These are phyloP conservation scores for Ogataea hybrid DNA, from an alignment of 1,139 yeast genomes.

Conservation along the genomic window DNA sequence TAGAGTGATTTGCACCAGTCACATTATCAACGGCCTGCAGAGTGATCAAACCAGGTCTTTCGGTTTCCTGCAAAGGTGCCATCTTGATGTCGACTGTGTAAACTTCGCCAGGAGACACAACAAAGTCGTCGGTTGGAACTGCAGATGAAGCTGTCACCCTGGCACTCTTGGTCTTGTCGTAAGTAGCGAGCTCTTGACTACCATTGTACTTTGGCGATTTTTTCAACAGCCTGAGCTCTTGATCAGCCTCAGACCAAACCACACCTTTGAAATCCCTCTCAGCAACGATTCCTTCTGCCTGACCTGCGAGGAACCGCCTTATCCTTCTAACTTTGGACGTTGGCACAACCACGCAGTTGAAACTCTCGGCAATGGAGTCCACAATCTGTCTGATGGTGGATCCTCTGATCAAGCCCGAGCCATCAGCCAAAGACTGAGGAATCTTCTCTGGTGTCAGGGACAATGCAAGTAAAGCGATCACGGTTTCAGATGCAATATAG, in stretches of 20 bases:
- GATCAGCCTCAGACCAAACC: slow-evolving; percentile 84
- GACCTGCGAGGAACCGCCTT: slow-evolving; percentile 93
- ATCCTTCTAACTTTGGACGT: slow-evolving; percentile 90
- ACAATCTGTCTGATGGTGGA: slow-evolving; percentile 67
- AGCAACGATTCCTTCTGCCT: slow-evolving; percentile 85
- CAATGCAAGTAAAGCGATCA: slow-evolving; percentile 70
- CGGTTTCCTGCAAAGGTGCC: slow-evolving; percentile 55
- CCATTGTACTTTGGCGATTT: slow-evolving; percentile 35
- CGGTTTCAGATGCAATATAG: slow-evolving; percentile 83
- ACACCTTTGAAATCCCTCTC: slow-evolving; percentile 93
- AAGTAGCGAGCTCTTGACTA: slow-evolving; percentile 38
- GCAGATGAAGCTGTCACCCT: slow-evolving; percentile 42
- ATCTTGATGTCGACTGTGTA: slow-evolving; percentile 80
- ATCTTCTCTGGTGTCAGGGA: slow-evolving; percentile 72
- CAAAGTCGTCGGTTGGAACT: slow-evolving; percentile 72
- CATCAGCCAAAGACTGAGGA: slow-evolving; percentile 42
- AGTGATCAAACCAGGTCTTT: slow-evolving; percentile 64
- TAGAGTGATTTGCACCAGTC: slow-evolving; percentile 58
- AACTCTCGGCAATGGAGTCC: slow-evolving; percentile 75
- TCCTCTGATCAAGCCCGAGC: slow-evolving; percentile 52
- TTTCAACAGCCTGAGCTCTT: slow-evolving; percentile 58
- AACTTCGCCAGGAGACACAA: slow-evolving; percentile 77
- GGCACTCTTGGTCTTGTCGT: slow-evolving; percentile 34
- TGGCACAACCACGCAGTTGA: slow-evolving; percentile 82
- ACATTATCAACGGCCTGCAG: slow-evolving; percentile 62